Evolutionary conservation across 352 stramenopile genomes (phyloP).

Genomic region (Phytophthora europaea): DNA sequence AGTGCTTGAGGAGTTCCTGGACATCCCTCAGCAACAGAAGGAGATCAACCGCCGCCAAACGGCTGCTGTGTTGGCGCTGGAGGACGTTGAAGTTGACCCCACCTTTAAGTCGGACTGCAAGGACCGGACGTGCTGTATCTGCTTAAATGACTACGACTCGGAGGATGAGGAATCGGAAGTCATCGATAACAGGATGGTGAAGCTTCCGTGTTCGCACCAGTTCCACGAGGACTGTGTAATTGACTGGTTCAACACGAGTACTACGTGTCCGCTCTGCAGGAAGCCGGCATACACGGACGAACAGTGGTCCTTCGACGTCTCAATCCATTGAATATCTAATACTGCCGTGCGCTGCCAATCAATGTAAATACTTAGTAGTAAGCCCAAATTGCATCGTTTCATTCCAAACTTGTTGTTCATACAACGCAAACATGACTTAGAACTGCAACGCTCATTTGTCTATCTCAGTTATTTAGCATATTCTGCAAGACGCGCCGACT

Average conservation of each 20-base stretch:
- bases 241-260: conserved; percentile 79
- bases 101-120: conserved; percentile 19
- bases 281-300: conserved; percentile 48
- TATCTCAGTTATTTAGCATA: conserved; percentile 49
- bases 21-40: conserved; percentile 61
- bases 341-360: not conserved
- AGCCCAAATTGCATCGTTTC: not conserved
- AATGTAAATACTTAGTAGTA: not conserved
- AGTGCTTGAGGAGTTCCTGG: conserved; percentile 59
- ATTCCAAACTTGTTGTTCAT: too few species aligned
- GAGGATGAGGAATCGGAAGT: conserved; percentile 32
- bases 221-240: conserved; percentile 87
- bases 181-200: conserved; percentile 52
- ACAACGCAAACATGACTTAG: too few species aligned
- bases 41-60: conserved; percentile 58
- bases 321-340: conserved; percentile 42
- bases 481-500: conserved; percentile 63
- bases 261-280: conserved; percentile 76
- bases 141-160: conserved; percentile 52
- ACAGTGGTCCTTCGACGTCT: conserved; percentile 50
- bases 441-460: not conserved
- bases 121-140: conserved; percentile 63
- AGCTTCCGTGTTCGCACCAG: conserved; percentile 69
- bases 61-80: conserved; percentile 58
- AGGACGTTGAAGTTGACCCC: conserved; percentile 51